Conservation (phyloP, 441 rosid species). For the Caryocar brasiliense region DNA sequence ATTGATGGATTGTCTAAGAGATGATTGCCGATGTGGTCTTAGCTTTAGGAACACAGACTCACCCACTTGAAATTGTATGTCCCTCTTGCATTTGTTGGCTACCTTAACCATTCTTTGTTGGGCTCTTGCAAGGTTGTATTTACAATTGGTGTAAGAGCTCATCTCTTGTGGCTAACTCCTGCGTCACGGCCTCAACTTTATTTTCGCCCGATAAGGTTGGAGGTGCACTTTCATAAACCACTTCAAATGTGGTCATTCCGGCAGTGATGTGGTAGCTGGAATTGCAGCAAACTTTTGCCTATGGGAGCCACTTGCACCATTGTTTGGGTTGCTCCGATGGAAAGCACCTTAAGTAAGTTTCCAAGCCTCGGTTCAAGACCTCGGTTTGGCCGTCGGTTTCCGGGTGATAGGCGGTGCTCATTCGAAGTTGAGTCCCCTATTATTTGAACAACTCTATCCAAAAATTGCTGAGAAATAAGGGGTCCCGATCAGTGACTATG, state of each 20-base stretch:
- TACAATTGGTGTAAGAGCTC: no score
- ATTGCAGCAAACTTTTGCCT: background rate
- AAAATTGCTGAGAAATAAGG: background rate
- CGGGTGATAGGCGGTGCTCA: background rate
- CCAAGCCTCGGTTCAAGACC: background rate
- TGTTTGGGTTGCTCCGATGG: background rate
- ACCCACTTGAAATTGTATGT: no score
- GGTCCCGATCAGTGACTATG: background rate
- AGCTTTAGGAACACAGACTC: no score
- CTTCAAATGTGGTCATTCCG: background rate
- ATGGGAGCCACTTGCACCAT: background rate
- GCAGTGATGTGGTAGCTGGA: background rate
- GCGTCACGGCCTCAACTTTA: no score
- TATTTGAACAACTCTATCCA: background rate
- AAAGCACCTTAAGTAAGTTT: background rate
- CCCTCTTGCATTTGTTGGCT: no score
- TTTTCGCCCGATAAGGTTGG: no score
- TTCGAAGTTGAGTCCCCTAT: background rate
- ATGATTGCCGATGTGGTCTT: no score
- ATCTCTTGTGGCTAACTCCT: no score
- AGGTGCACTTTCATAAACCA: conserved; percentile 6
- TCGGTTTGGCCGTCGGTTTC: background rate
- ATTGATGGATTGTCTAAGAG: no score
- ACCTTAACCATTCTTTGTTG: no score
- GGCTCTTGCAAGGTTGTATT: no score